Conservation (phyloP, 2,329 filamentous ascomycete species). For the Atkinsonella hypoxylon region DNA sequence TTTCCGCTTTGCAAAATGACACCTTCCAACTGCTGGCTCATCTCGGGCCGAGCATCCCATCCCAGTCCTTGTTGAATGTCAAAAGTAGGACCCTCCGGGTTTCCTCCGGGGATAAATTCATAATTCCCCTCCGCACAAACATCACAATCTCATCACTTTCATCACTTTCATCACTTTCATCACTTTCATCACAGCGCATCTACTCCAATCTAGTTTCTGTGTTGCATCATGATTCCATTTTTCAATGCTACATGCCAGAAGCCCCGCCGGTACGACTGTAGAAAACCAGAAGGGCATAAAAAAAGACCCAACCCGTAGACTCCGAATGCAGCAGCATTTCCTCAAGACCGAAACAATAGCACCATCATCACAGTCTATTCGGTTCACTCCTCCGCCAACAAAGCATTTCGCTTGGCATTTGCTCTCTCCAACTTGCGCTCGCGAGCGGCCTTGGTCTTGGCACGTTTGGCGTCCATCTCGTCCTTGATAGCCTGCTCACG, state of each 20-base stretch:
- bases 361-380: constrained; percentile 29
- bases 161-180: neutral
- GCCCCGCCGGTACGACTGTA: constrained; percentile 37
- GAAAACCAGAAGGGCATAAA: constrained; percentile 32
- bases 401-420: constrained; percentile 77
- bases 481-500: constrained; percentile 95
- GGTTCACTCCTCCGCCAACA: constrained; percentile 56
- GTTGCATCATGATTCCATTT: constrained; percentile 39
- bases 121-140: neutral
- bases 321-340: constrained; percentile 48
- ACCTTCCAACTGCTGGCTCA: too few relatives aligned
- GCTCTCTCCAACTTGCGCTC: constrained; percentile 95
- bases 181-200: neutral
- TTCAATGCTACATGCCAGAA: constrained; percentile 48
- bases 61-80: too few relatives aligned
- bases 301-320: constrained; percentile 47
- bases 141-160: neutral
- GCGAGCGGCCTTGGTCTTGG: constrained; percentile 99
- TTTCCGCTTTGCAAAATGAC: too few relatives aligned
- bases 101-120: too few relatives aligned
- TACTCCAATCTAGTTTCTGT: neutral
- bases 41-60: too few relatives aligned
- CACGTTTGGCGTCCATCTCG: constrained; percentile 99
- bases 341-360: constrained; percentile 31
- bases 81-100: too few relatives aligned